Evolutionary conservation across 495 filamentous ascomycete genomes (phyloP).

Genomic region (Coniosporium apollinis): DNA sequence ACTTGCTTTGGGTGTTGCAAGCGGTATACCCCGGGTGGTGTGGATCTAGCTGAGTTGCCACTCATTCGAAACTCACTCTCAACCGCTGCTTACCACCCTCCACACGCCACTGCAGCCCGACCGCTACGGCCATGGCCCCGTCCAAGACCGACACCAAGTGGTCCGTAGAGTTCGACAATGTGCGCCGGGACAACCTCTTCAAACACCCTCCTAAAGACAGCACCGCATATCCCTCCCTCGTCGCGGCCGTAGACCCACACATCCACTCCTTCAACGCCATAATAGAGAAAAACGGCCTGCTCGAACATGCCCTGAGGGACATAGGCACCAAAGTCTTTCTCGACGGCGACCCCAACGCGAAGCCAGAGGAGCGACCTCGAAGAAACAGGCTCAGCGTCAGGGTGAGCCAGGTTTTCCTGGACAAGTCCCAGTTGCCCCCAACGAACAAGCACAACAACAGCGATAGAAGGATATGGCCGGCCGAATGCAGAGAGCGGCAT

Average conservation of each 20-base stretch:
- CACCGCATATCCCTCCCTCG: constrained; percentile 74
- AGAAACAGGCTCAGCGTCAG: constrained; percentile 58
- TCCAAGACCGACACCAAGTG: constrained; percentile 42
- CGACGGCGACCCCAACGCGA: constrained; percentile 47
- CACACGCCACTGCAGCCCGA: no score
- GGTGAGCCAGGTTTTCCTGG: constrained; percentile 60
- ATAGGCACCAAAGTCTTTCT: constrained; percentile 80
- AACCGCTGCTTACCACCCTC: no score
- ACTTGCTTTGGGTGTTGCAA: no score
- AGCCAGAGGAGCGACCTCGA: constrained; percentile 23
- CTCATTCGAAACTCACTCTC: no score
- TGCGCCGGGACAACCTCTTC: constrained; percentile 74
- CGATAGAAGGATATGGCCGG: constrained; percentile 71
- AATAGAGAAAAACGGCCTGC: constrained; percentile 49
- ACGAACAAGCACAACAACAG: constrained; percentile 61
- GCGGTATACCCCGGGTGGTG: no score
- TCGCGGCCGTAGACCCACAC: constrained; percentile 70
- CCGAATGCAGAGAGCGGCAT: constrained; percentile 90
- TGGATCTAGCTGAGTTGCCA: no score
- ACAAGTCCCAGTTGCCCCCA: constrained; percentile 54
- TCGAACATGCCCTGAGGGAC: constrained; percentile 64
- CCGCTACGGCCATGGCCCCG: constrained; percentile 39
- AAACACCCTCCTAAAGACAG: constrained; percentile 70
- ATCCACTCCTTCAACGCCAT: constrained; percentile 94
- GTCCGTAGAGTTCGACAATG: constrained; percentile 66